A percentile compares a stretch with the other conserved stretches of the same genome.
Evolutionary conservation across 2,329 filamentous ascomycete species (phyloP).

Genomic region (Diaporthe helianthi): DNA sequence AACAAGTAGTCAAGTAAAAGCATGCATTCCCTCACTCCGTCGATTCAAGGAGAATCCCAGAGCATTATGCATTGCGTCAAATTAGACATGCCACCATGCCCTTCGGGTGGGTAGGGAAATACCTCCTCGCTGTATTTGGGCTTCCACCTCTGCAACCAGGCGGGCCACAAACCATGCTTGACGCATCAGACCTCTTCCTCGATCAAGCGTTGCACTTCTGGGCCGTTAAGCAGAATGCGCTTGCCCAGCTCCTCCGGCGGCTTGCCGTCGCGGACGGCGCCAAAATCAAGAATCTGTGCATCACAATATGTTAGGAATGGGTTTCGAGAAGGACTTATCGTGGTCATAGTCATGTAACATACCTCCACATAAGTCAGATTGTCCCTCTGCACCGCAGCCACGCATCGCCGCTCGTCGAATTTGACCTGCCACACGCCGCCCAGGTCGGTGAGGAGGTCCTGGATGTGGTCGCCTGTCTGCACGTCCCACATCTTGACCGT

Average conservation of each 20-base stretch:
- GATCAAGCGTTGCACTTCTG: conserved; percentile 59
- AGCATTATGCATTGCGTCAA: no score
- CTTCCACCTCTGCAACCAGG: background rate
- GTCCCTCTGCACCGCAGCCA: conserved; percentile 94
- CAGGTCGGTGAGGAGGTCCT: conserved; percentile 90
- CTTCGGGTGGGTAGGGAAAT: background rate
- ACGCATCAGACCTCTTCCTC: conserved; percentile 50
- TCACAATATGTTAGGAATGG: conserved; percentile 37
- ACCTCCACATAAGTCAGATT: conserved; percentile 96
- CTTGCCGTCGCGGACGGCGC: conserved; percentile 87
- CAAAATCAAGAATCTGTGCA: conserved; percentile 91
- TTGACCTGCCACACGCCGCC: conserved; percentile 99
- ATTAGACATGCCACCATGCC: conserved; percentile 15
- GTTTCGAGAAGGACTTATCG: no score
- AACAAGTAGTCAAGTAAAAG: background rate
- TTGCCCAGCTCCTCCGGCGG: conserved; percentile 78
- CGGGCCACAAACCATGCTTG: background rate
- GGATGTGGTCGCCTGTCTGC: conserved; percentile 86
- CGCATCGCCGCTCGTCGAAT: conserved; percentile 93
- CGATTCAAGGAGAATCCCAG: background rate
- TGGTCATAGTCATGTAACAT: conserved; percentile 43
- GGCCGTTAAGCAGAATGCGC: conserved; percentile 72
- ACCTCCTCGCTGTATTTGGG: background rate
- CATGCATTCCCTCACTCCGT: conserved; percentile 6
- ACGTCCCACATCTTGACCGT: conserved; percentile 99